Percentiles rank a stretch among this genome's conserved stretches.
These are phyloP conservation scores for Termitomyces sp. DNA, from an alignment of 768 basidiomycete genomes.

Conservation along the genomic window DNA sequence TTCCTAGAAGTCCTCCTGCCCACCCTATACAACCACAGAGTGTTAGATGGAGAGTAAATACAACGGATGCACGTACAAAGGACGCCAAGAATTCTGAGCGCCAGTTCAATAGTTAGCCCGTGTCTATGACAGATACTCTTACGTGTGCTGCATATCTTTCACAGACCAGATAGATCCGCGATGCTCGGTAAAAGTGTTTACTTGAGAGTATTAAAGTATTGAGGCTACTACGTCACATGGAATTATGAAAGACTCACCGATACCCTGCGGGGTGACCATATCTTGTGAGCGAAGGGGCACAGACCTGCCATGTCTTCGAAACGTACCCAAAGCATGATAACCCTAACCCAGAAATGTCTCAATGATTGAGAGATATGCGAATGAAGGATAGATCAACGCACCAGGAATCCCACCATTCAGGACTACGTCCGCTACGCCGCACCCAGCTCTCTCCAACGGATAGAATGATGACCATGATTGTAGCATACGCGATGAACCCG, in stretches of 20 bases:
- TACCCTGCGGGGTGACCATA: constrained; percentile 33
- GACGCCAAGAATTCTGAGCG: constrained; percentile 59
- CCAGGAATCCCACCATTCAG: constrained; percentile 87
- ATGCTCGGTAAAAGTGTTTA: constrained; percentile 94
- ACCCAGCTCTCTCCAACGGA: constrained; percentile 77
- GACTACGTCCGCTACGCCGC: constrained; percentile 60
- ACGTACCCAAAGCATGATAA: constrained; percentile 49
- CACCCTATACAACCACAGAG: constrained; percentile 54
- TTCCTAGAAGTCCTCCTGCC: constrained; percentile 86
- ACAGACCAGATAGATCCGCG: constrained; percentile 76
- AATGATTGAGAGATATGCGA: background rate
- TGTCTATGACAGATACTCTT: constrained; percentile 20
- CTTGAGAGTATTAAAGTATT: constrained; percentile 22
- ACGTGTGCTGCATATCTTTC: constrained; percentile 96
- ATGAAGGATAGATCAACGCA: constrained; percentile 22
- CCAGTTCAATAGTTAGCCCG: constrained; percentile 3
- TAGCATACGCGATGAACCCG: constrained; percentile 84
- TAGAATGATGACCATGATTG: constrained; percentile 74
- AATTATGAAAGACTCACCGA: constrained; percentile 33
- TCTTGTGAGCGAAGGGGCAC: background rate
- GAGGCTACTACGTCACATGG: background rate
- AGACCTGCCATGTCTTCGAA: background rate
- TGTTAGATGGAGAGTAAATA: background rate
- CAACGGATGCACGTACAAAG: constrained; percentile 42
- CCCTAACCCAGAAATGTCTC: constrained; percentile 16